Evolutionary conservation across 352 stramenopile species (phyloP).

Genomic region (Phytophthora lateralis): DNA sequence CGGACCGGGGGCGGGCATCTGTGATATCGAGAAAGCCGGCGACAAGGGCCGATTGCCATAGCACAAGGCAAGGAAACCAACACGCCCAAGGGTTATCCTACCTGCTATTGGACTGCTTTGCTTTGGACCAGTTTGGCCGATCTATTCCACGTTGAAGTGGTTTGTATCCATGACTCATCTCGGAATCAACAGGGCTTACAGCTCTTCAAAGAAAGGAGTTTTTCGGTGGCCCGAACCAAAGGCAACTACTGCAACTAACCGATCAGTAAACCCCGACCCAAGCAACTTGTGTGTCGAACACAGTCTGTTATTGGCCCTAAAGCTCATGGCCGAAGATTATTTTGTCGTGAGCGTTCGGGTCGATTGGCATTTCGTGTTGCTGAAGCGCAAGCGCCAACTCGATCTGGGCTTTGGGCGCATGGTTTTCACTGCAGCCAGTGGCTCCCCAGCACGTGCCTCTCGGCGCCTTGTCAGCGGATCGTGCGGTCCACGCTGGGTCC

Average conservation of each 20-base stretch:
- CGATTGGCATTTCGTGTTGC: no score
- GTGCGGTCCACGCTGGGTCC: background rate
- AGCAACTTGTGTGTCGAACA: no score
- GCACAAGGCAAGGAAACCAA: background rate
- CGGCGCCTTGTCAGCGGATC: conserved; percentile 7
- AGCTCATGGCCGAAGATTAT: no score
- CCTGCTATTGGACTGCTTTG: background rate
- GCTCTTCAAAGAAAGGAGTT: background rate
- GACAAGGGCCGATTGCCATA: background rate
- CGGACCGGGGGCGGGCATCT: conserved; percentile 4
- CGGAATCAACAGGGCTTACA: background rate
- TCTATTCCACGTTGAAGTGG: background rate
- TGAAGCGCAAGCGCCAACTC: no score
- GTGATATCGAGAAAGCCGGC: conserved; percentile 37
- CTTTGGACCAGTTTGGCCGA: no score
- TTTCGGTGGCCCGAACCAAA: background rate
- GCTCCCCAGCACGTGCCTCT: background rate
- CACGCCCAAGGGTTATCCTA: background rate
- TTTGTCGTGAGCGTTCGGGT: no score
- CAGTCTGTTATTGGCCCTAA: no score
- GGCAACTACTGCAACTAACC: background rate
- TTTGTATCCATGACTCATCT: background rate
- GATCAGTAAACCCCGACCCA: no score
- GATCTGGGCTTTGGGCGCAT: no score
- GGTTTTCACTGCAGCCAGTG: no score